Evolutionary conservation across 257 asterid genomes (phyloP).

Genomic region (Plectranthus barbatus): DNA sequence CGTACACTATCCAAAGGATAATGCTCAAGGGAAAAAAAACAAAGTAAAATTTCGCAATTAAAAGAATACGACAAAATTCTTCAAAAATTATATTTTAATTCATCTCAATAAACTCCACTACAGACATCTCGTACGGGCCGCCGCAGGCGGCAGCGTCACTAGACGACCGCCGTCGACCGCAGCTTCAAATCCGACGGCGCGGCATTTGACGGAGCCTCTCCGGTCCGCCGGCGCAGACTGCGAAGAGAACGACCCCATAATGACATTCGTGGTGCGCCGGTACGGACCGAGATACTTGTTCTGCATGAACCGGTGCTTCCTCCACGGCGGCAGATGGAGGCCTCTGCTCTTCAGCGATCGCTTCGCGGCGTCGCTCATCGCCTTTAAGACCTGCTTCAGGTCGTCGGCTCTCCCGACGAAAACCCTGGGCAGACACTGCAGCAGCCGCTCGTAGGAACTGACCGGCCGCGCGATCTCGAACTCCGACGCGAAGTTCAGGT

Average conservation of each 20-base stretch:
- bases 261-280: slow-evolving; percentile 44
- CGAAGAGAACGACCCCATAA: slow-evolving; percentile 26
- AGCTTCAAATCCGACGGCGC: slow-evolving; percentile 60
- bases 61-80: slow-evolving; percentile 7
- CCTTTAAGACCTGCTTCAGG: slow-evolving; percentile 45
- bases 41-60: neutral
- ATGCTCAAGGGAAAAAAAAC: neutral
- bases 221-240: slow-evolving; percentile 7
- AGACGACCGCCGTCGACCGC: slow-evolving; percentile 28
- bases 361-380: slow-evolving; percentile 50
- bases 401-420: slow-evolving; percentile 52
- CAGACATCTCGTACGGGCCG: slow-evolving; percentile 47
- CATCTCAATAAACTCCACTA: neutral
- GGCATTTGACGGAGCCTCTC: slow-evolving; percentile 34
- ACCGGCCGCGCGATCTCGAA: slow-evolving; percentile 86
- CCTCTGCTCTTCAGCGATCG: slow-evolving; percentile 56
- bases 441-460: slow-evolving; percentile 29
- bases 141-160: slow-evolving; percentile 25
- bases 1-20: slow-evolving; percentile 21
- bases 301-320: no score
- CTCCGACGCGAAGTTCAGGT: slow-evolving; percentile 62
- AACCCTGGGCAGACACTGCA: slow-evolving; percentile 34
- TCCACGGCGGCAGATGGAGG: slow-evolving; percentile 49
- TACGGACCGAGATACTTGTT: slow-evolving; percentile 62
- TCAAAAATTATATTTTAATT: neutral